These are phyloP conservation scores for Backusella mclennaniae DNA, from an alignment of 192 early-diverging fungal genomes.

Conservation along the genomic window DNA sequence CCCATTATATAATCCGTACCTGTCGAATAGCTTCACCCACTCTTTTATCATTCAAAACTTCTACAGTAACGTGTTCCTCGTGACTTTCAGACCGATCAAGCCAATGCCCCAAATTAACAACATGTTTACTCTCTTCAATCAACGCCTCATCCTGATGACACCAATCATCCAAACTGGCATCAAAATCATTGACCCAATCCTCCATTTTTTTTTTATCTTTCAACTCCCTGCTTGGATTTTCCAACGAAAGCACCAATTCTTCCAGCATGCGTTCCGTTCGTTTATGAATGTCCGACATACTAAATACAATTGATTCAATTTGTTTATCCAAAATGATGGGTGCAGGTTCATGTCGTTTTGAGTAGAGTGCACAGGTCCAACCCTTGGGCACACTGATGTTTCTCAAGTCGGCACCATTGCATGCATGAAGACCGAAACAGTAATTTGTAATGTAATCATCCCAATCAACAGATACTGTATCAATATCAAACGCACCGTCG, in stretches of 20 bases:
- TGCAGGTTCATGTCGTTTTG: background rate
- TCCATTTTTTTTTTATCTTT: conserved; percentile 32
- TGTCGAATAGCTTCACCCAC: conserved; percentile 35
- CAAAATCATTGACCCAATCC: conserved; percentile 40
- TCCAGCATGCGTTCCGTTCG: conserved; percentile 35
- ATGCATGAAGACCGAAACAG: conserved; percentile 31
- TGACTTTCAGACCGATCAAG: conserved; percentile 17
- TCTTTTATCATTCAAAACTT: conserved; percentile 36
- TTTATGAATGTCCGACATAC: conserved; percentile 32
- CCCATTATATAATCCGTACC: background rate
- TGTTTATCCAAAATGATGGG: conserved; percentile 28
- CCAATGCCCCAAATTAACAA: conserved; percentile 30
- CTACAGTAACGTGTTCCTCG: conserved; percentile 31
- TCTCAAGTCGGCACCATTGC: conserved; percentile 13
- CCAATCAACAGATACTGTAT: conserved; percentile 17
- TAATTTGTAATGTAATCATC: conserved; percentile 27
- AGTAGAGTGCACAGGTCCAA: conserved; percentile 37
- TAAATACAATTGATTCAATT: conserved; percentile 31
- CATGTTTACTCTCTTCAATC: conserved; percentile 14
- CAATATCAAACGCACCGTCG: conserved; percentile 14
- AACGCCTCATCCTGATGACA: conserved; percentile 37
- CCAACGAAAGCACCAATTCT: conserved; percentile 23
- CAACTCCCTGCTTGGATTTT: conserved; percentile 21
- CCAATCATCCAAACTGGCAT: conserved; percentile 41
- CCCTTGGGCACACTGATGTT: conserved; percentile 19